phyloP scores from a whole-genome alignment of 371 early-diverging fungal genomes.

The Mortierella sp. region DNA sequence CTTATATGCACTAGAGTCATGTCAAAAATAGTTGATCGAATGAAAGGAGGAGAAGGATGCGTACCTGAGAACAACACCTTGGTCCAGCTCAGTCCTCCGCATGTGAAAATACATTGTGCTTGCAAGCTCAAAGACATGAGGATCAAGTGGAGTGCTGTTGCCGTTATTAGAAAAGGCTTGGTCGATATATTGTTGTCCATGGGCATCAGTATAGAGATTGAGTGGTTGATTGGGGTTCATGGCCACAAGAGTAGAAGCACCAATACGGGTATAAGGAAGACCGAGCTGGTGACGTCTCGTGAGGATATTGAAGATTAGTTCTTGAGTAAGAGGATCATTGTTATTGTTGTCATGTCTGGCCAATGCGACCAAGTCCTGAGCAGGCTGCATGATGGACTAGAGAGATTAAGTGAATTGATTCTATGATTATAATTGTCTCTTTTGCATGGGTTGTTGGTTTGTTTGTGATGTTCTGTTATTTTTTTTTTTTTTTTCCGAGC shows the following conservation, averaged over 20 bases:
- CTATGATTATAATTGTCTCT: not conserved
- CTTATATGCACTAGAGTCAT: not conserved
- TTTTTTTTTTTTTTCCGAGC: not conserved
- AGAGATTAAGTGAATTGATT: not conserved
- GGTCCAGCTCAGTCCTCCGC: conserved; percentile 87
- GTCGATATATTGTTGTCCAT: conserved; percentile 40
- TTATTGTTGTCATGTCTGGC: conserved; percentile 34
- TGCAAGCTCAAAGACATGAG: conserved; percentile 71
- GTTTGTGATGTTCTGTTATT: not conserved
- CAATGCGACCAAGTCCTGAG: conserved; percentile 51
- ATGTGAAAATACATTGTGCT: conserved; percentile 76
- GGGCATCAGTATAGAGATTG: conserved; percentile 65
- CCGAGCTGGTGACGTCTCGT: conserved; percentile 67
- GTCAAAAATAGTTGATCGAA: too few relatives aligned
- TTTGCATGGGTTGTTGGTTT: not conserved
- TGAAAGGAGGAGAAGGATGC: too few relatives aligned
- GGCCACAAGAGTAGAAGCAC: conserved; percentile 68
- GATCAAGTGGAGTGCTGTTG: conserved; percentile 40
- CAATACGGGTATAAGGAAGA: conserved; percentile 71
- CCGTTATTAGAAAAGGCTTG: not conserved
- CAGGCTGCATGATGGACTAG: conserved; percentile 27
- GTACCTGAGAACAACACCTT: conserved; percentile 81
- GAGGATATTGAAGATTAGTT: conserved; percentile 67
- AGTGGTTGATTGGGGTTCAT: conserved; percentile 70
- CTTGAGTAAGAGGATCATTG: conserved; percentile 65